Base-by-base conservation (phyloP, 305 asterid genomes). In the Fraxinus baroniana region DNA sequence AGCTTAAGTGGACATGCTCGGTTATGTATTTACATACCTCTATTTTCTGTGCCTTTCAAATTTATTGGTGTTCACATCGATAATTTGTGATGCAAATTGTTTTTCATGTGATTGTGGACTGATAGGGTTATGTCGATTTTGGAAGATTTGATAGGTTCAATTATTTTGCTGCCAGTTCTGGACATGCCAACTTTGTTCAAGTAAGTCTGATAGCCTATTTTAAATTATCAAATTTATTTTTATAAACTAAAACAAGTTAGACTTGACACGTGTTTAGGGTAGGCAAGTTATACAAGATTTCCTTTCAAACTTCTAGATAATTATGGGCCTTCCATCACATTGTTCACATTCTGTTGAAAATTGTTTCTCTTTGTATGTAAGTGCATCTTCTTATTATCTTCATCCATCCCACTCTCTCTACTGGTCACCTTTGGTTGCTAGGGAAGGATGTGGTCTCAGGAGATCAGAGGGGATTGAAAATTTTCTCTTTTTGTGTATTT, bases 101-200 rank as follows among this genome's bases (percentile, higher is more conserved):
- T 81, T 79, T 46, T 64, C 79, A 55, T 60, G 46, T 84, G 52
- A 64, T 81, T 52, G 57, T 80, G 74, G 83, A 83, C 78, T 85
- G 83, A 87, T 89, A 94, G 99, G 99, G 99, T 77, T 95, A 95
- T 87, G 91, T 94, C 83, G 97, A 89, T 90, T 95, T 85, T 86
- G 99, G 99, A 82, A 91, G 99, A 89, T 95, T 89, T 90, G 96
- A 94, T 75, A 90, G 86, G 84, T 81, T 91, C 89, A 89, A 90
- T 82, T 79, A 87, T 79, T 94, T 94, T 87, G 87, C 80, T 84
- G 89, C 97, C 82, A 88, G 95, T 85, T 88, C 93, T 78, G 96
- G 93, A 39, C 82, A 79, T 76, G 83, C 79, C 76, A 86, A 87
- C 86, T 95, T 95, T 91, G 89, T 91, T 80, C 99, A 95, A 89